A percentile compares a stretch with the other conserved stretches of the same genome.
phyloP scores from a whole-genome alignment of 2,329 filamentous ascomycete genomes.

The Colletotrichum sp. region DNA sequence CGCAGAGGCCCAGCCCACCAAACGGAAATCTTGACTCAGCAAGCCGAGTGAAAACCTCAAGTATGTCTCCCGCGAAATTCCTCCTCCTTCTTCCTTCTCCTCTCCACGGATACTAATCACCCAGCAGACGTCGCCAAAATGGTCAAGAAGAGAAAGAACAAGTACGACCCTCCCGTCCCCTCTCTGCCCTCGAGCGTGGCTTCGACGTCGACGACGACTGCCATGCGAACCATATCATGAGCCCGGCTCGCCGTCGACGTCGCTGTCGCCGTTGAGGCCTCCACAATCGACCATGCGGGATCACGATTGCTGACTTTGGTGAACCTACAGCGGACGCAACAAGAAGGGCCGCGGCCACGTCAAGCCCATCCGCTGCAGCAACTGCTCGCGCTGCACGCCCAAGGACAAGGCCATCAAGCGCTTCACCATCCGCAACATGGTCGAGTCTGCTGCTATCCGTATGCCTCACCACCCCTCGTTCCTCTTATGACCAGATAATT shows the following conservation, averaged over 20 bases:
- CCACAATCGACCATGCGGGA: neutral
- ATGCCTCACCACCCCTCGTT: constrained; percentile 52
- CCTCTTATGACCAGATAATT: neutral
- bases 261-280: neutral
- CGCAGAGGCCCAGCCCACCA: neutral
- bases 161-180: constrained; percentile 50
- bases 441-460: constrained; percentile 99
- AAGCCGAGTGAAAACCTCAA: constrained; percentile 22
- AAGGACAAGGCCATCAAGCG: constrained; percentile 99
- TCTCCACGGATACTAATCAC: constrained; percentile 31
- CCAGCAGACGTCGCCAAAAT: constrained; percentile 63
- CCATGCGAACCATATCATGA: neutral
- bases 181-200: neutral
- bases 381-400: constrained; percentile 84
- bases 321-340: constrained; percentile 82
- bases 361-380: constrained; percentile 90
- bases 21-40: constrained; percentile 18
- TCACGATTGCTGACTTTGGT: constrained; percentile 25
- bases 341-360: constrained; percentile 99
- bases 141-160: constrained; percentile 77
- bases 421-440: constrained; percentile 99
- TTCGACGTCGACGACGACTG: neutral
- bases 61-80: constrained; percentile 16
- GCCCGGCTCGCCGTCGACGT: neutral
- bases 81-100: constrained; percentile 19